These are phyloP conservation scores for Neospora caninum DNA, from an alignment of 169 alveolate genomes.

Conservation along the genomic window DNA sequence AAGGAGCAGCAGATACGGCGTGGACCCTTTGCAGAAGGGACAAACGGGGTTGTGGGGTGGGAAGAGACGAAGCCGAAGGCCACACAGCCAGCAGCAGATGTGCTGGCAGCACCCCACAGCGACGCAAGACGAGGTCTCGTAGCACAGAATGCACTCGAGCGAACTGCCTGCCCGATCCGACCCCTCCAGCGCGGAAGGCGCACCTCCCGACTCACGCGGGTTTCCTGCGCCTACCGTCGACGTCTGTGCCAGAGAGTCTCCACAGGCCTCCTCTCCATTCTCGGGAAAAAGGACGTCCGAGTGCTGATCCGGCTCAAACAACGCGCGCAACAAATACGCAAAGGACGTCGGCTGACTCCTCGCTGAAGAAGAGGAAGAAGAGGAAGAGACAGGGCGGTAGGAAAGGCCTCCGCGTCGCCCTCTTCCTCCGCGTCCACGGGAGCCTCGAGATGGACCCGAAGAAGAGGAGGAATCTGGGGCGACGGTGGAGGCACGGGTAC, in stretches of 20 bases:
- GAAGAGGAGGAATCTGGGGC: neutral
- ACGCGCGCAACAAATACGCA: neutral
- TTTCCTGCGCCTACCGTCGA: too few relatives aligned
- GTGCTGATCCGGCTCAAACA: neutral
- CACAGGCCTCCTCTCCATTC: neutral
- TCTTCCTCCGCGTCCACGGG: neutral
- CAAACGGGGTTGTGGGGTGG: neutral
- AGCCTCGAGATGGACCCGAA: neutral
- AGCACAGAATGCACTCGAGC: constrained; percentile 22
- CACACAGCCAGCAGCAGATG: constrained; percentile 8
- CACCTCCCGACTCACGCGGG: too few relatives aligned
- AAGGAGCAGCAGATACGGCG: neutral
- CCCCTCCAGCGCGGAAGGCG: neutral
- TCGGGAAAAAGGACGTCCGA: neutral
- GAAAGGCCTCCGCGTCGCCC: neutral
- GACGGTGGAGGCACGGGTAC: neutral
- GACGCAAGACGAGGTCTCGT: neutral
- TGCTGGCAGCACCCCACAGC: constrained; percentile 21
- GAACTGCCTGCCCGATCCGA: neutral
- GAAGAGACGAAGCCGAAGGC: neutral
- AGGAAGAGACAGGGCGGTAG: neutral
- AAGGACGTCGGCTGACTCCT: neutral
- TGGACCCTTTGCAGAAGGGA: neutral
- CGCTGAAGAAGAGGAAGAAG: neutral
- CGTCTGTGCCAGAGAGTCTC: too few relatives aligned